Conservation (phyloP, 768 basidiomycete genomes). For the Xerocomus brunneocitrinus region DNA sequence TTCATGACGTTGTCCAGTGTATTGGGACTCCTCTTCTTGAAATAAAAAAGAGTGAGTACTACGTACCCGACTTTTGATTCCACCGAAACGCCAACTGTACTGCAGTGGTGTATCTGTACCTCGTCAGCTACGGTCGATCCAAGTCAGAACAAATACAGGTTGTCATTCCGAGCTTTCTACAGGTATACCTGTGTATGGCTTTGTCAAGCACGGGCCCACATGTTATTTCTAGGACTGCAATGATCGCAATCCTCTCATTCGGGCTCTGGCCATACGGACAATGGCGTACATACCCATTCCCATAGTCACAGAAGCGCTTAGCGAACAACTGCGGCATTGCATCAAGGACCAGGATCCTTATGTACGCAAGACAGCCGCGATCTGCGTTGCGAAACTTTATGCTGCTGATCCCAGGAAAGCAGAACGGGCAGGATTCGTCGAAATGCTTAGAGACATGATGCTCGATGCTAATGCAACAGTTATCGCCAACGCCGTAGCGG, state of each 20-base stretch:
- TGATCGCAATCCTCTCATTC: conserved; percentile 94
- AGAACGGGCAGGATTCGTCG: conserved; percentile 88
- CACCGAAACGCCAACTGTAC: not conserved
- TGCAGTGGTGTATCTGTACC: conserved; percentile 94
- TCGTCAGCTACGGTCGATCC: conserved; percentile 92
- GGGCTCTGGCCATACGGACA: conserved; percentile 94
- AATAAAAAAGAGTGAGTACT: conserved; percentile 94
- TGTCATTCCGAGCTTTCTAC: conserved; percentile 86
- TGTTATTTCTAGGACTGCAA: conserved; percentile 71
- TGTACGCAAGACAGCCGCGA: conserved; percentile 97
- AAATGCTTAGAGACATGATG: conserved; percentile 86
- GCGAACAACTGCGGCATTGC: conserved; percentile 88
- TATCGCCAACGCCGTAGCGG: conserved; percentile 94
- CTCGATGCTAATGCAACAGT: conserved; percentile 95
- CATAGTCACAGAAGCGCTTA: conserved; percentile 75
- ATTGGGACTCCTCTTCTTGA: conserved; percentile 92
- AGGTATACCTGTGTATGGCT: conserved; percentile 44
- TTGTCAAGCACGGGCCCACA: conserved; percentile 12
- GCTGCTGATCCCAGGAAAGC: conserved; percentile 81
- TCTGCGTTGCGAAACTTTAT: conserved; percentile 95
- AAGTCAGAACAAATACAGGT: conserved; percentile 92
- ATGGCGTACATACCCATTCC: conserved; percentile 99
- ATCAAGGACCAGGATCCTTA: conserved; percentile 95
- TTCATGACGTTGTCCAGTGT: conserved; percentile 94
- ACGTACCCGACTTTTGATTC: not conserved